phyloP scores from a whole-genome alignment of 139 green algal species.

The Chlamydomonas sp. region DNA sequence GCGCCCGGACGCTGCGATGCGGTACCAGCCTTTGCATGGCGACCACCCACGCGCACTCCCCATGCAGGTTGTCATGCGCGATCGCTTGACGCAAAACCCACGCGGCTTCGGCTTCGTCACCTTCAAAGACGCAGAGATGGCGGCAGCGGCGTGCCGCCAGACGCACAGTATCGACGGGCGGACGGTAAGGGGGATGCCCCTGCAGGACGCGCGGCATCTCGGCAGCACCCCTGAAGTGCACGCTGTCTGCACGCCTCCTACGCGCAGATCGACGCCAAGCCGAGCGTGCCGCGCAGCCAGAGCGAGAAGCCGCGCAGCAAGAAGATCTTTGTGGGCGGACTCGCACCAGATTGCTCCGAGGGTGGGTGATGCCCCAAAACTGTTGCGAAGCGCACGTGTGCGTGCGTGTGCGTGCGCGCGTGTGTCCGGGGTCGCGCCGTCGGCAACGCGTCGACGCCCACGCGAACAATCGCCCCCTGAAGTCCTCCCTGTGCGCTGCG shows the following conservation, averaged over 20 bases:
- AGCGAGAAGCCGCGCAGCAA: slow-evolving; percentile 49
- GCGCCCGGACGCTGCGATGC: background rate
- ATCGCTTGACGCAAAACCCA: slow-evolving; percentile 54
- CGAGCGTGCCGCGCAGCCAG: slow-evolving; percentile 56
- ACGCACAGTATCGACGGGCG: slow-evolving; percentile 60
- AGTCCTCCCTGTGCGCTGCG: background rate
- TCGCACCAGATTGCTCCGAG: slow-evolving; percentile 72
- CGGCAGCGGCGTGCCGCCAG: slow-evolving; percentile 46
- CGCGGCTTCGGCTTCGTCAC: slow-evolving; percentile 80
- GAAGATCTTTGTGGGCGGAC: slow-evolving; percentile 83
- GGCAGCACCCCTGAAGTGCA: background rate
- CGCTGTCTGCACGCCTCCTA: background rate
- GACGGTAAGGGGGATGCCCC: slow-evolving; percentile 18
- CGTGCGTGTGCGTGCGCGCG: background rate
- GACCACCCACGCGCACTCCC: background rate
- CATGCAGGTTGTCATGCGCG: slow-evolving; percentile 69
- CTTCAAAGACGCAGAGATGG: slow-evolving; percentile 45
- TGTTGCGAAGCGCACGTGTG: background rate
- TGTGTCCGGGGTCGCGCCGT: background rate
- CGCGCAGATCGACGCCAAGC: slow-evolving; percentile 76
- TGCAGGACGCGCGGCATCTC: background rate
- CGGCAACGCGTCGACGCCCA: background rate
- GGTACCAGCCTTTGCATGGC: background rate
- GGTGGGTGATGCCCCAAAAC: slow-evolving; percentile 25
- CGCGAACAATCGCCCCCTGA: background rate